Evolutionary conservation across 371 early-diverging fungal species (phyloP).

Genomic region (Batkoa obscura): DNA sequence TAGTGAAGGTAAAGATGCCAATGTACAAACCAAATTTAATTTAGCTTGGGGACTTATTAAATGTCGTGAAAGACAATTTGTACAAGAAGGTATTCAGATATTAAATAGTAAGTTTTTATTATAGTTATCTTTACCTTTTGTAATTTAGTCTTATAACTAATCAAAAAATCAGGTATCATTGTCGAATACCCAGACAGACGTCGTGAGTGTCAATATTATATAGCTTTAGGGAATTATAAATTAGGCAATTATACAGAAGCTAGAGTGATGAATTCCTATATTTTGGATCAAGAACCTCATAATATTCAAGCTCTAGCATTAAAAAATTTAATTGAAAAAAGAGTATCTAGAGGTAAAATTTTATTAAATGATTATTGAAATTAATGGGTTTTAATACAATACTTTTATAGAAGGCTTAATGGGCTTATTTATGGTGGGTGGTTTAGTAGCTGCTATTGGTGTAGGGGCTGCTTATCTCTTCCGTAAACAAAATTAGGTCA

Average conservation of each 20-base stretch:
- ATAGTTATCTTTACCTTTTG: neutral
- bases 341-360: slow-evolving; percentile 50
- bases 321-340: slow-evolving; percentile 59
- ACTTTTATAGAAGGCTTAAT: slow-evolving; percentile 52
- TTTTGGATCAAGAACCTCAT: slow-evolving; percentile 62
- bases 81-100: slow-evolving; percentile 54
- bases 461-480: neutral
- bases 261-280: slow-evolving; percentile 47
- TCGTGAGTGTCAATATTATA: slow-evolving; percentile 85
- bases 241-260: slow-evolving; percentile 69
- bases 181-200: slow-evolving; percentile 59
- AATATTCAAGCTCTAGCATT: slow-evolving; percentile 65
- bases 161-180: slow-evolving; percentile 48
- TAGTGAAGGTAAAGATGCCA: slow-evolving; percentile 27
- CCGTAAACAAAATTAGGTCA: neutral
- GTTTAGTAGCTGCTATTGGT: slow-evolving; percentile 14
- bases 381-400: neutral
- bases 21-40: slow-evolving; percentile 82
- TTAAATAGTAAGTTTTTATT: slow-evolving; percentile 34
- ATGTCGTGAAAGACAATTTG: slow-evolving; percentile 36
- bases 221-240: slow-evolving; percentile 79
- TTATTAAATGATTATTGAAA: slow-evolving; percentile 6
- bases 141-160: neutral
- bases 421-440: slow-evolving; percentile 78
- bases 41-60: slow-evolving; percentile 85